Evolutionary conservation across 805 yeast species (phyloP), one percentile per base, ranked within the genome.

Genomic region (Starmerella apis): DNA sequence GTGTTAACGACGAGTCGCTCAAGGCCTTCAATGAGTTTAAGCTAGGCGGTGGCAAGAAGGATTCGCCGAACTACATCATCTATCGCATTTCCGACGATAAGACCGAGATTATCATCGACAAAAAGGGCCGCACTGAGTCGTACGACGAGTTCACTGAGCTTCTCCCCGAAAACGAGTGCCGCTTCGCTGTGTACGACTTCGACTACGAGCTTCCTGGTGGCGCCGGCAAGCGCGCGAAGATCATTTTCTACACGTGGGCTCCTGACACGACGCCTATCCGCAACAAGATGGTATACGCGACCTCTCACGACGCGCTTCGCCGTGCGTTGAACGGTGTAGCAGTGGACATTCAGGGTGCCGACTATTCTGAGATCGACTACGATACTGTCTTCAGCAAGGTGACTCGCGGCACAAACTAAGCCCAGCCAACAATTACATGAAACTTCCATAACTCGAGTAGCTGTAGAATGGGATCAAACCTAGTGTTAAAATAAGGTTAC

Each of bases 271-370:
- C 97, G 49, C 86, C 92, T 55, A 81, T 92, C 64, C 83, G 94
- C 75, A 69, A 61, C 62, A 92, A 92, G 83, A 92, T 92, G 98
- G 84, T 90, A 56, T 90, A 88, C 74, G 97, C 98, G 43, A 80
- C 96, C n/a, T 88, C 97, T 54, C 87, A 87, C 73, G 97, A 88
- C 63, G 95, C 96, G 45, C 78, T 92, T 65, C 90, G 97, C 77
- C 86, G 95, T 73, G 90, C 98, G 50, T 76, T 92, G 66, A 90
- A 85, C 68, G 98, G 98, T 70, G 80, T 92, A 60, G 74, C 96
- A 51, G 70, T 95, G 60, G 98, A 92, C 66, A 76, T 92, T 65
- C 98, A 92, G 75, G 98, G 97, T 66, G 92, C 98, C 52, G 98
- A 92, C 71, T 88, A 81, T 72, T 81, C 94, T 56, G 98, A 92